Evolutionary conservation across 148 eudicot species (phyloP), one percentile per base, ranked within the genome.

Genomic region (Selenicereus undatus): DNA sequence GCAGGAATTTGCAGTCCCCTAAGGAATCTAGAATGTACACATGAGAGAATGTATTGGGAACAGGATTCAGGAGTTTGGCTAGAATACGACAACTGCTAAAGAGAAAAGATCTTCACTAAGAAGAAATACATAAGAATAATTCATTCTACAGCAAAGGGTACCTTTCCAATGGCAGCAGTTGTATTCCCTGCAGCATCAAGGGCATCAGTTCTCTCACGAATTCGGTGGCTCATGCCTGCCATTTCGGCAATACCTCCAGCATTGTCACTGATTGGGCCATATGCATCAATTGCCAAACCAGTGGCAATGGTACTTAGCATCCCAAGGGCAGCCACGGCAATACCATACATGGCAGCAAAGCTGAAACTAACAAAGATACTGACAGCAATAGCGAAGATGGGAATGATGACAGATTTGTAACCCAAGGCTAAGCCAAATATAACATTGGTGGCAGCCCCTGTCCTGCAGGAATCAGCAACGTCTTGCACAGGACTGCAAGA

Each of bases 151-250:
- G 29, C 68, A n/a, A 11, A 64, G 22, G 68, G 1, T 64, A 94
- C 98, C 98, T 94, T 94, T 74, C 98, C 98, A 73, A 94, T 94
- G 74, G 98, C 98, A 64, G 98, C 98, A 73, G 98, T 94, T 27
- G 98, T 94, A 86, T 94, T 94, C 64, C 98, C 98, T 13, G 98
- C 98, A 80, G 98, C 96, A 90, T 94, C 98, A 88, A 94, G 96
- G 32, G 98, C 98, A 86, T 94, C 98, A 51, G 98, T 94, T 75
- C 98, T 92, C 87, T 94, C 98, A 60, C 98, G 87, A 62, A 94
- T 92, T 39, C 84, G 86, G 88, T 90, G 98, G 87, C 96, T 94
- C 98, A 94, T 92, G 77, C 98, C 98, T 71, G 98, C 96, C 98
- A 94, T 94, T 86, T 94, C 98, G 78, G 98, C 98, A 77, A 94